These are phyloP conservation scores for Penicillium rolfsii DNA, from an alignment of 2,329 filamentous ascomycete species.

Conservation along the genomic window DNA sequence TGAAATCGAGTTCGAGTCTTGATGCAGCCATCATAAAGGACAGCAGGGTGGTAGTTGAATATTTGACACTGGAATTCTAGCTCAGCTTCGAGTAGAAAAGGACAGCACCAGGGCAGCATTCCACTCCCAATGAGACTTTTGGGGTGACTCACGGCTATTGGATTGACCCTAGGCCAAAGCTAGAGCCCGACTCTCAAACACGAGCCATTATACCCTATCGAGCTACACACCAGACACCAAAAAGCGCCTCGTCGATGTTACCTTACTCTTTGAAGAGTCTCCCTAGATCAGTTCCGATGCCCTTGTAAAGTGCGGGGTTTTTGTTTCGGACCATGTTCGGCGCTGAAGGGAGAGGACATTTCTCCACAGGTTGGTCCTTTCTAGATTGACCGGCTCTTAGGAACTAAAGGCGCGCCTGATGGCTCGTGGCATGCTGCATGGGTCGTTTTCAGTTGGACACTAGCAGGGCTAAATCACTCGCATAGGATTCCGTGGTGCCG, in stretches of 20 bases:
- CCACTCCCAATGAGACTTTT: not conserved
- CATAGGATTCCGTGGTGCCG: conserved; percentile 55
- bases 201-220: not conserved
- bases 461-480: conserved; percentile 60
- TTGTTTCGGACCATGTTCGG: conserved; percentile 36
- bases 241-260: not conserved
- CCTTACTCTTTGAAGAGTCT: not conserved
- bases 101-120: not conserved
- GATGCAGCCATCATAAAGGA: not conserved
- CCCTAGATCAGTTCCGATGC: conserved; percentile 52
- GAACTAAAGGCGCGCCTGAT: conserved; percentile 52
- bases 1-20: conserved; percentile 5
- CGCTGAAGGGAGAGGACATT: not conserved
- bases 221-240: not conserved
- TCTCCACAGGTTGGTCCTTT: not conserved
- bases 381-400: not conserved
- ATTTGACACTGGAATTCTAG: not conserved
- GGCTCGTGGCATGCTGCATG: conserved; percentile 55
- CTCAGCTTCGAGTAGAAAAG: not conserved
- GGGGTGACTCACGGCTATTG: not conserved
- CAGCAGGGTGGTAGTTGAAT: no score
- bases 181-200: not conserved
- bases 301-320: conserved; percentile 37
- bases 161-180: conserved; percentile 3
- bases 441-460: conserved; percentile 59